Base-by-base conservation (phyloP, 2,329 filamentous ascomycete species). In the Trichocomaceae sp. region DNA sequence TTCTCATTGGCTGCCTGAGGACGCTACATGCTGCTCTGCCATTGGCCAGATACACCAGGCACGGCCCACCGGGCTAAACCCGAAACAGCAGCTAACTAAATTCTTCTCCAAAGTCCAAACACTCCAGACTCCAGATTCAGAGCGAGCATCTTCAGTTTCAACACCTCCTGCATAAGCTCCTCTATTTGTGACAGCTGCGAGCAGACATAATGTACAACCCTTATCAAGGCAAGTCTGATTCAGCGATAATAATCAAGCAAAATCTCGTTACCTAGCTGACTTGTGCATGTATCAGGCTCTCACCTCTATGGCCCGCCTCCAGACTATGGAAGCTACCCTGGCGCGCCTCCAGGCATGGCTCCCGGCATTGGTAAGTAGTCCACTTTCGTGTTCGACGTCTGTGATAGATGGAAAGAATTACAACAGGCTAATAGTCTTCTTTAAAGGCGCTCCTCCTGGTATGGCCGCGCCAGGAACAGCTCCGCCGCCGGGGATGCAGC, bases 401-500 rank as follows among this genome's bases (percentile, higher is more conserved):
- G 13, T 41, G 8, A n/a, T 54, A 26, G 47, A 8, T 20, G 9
- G 39, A n/a, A n/a, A n/a, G n/a, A n/a, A 42, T 13, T 8, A 20
- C 3, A 12, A 22, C 3, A 5, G 1, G 19, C 39, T 42, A 22
- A 44, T 59, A 59, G 51, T 44, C 47, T 62, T 66, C 37, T 39
- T 41, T 19, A 20, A 42, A 62, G 86, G 83, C 72, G 81, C 86
- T 72, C 87, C 88, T 68, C 87, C 88, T 76, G 88, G 87, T 76
- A 88, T 90, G 82, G 81, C 86, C 66, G 75, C 78, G 69, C 90
- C 90, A 65, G 90, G 90, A 69, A 88, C 90, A 70, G 84, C 82
- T 69, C 83, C 85, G 66, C 84, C 87, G 61, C 87, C 87, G 57
- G 88, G 88, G 72, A 82, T 92, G 72, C 85, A 87, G 69, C 86